Evolutionary conservation across 768 basidiomycete genomes (phyloP).

Genomic region (Rhizopogon rudus): DNA sequence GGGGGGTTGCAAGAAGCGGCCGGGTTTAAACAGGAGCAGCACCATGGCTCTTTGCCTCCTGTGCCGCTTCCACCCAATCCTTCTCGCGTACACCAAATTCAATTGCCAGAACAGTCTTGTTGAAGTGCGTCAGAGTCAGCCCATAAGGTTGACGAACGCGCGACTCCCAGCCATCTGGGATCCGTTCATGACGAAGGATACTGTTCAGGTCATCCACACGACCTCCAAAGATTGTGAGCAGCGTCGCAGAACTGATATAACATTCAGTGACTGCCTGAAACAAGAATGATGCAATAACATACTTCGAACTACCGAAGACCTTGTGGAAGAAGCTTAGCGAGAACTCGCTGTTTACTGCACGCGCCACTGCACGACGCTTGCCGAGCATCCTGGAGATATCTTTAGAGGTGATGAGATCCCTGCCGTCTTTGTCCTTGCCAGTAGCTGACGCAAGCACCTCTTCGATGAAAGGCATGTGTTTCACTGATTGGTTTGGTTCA

Average conservation of each 20-base stretch:
- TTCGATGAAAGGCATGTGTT: slow-evolving; percentile 45
- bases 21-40: not conserved
- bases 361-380: slow-evolving; percentile 59
- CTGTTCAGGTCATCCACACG: slow-evolving; percentile 47
- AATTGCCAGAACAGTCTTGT: slow-evolving; percentile 28
- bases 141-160: slow-evolving; percentile 48
- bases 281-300: slow-evolving; percentile 15
- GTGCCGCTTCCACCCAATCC: slow-evolving; percentile 14
- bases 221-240: slow-evolving; percentile 69
- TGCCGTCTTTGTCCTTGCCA: slow-evolving; percentile 49
- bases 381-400: slow-evolving; percentile 58
- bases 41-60: not conserved
- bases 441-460: slow-evolving; percentile 58
- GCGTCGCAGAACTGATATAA: slow-evolving; percentile 50
- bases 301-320: slow-evolving; percentile 70
- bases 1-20: too few species aligned
- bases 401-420: slow-evolving; percentile 41
- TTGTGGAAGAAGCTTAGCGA: slow-evolving; percentile 48
- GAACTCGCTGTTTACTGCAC: slow-evolving; percentile 52
- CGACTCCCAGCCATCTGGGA: slow-evolving; percentile 72
- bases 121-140: slow-evolving; percentile 56
- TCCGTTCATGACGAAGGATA: slow-evolving; percentile 59
- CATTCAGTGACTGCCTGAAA: not conserved
- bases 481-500: slow-evolving; percentile 47
- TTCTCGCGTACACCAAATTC: slow-evolving; percentile 14